These are phyloP conservation scores for Elsinoe fawcettii DNA, from an alignment of 2,329 filamentous ascomycete species.

Conservation along the genomic window DNA sequence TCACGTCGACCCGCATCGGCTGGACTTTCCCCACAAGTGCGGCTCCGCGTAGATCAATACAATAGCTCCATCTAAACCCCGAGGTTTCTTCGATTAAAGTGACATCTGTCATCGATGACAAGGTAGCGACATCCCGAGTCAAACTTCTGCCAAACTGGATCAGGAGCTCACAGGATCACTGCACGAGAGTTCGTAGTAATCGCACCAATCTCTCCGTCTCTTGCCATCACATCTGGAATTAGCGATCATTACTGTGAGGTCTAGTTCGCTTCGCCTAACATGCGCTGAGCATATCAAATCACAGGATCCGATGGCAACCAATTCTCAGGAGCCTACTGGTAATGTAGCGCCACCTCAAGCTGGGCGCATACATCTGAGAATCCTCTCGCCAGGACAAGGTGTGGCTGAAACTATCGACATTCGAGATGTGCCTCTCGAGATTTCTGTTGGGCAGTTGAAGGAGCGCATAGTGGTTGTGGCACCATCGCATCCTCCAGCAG, in stretches of 20 bases:
- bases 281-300: neutral
- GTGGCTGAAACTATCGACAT: constrained; percentile 15
- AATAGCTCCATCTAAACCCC: constrained; percentile 1
- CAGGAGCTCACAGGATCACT: neutral
- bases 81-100: neutral
- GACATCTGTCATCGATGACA: neutral
- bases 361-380: constrained; percentile 14
- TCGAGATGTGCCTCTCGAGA: constrained; percentile 22
- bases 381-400: constrained; percentile 17
- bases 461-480: constrained; percentile 43
- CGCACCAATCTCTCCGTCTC: too few relatives aligned
- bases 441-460: constrained; percentile 48
- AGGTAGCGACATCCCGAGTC: neutral
- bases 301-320: neutral
- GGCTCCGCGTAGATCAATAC: neutral
- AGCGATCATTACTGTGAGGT: too few relatives aligned
- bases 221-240: too few relatives aligned
- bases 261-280: neutral
- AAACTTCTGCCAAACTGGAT: too few relatives aligned
- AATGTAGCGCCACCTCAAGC: neutral
- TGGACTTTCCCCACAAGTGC: neutral
- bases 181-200: too few relatives aligned
- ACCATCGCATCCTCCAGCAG: constrained; percentile 38
- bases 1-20: constrained; percentile 8
- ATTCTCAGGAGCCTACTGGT: neutral